Evolutionary conservation across 106 monocot genomes (phyloP).

Genomic region (Apostasia ramifera): DNA sequence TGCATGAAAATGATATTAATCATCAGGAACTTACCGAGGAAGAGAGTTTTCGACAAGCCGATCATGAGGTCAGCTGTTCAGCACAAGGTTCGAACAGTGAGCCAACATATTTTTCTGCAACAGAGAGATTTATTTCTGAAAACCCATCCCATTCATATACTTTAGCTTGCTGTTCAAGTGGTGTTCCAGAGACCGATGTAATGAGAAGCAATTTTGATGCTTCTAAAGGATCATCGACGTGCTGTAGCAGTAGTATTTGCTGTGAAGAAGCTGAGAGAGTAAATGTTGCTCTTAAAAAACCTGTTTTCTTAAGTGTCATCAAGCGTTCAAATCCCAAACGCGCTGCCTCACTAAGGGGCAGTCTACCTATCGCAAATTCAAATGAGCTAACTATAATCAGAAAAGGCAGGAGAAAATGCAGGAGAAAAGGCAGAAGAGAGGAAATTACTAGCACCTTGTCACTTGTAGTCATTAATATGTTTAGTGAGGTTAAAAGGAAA

Average conservation of each 20-base stretch:
- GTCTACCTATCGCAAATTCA: conserved; percentile 11
- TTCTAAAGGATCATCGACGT: conserved; percentile 5
- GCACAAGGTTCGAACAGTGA: conserved; percentile 3
- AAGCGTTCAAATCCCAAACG: conserved; percentile 67
- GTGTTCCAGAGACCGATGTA: neutral
- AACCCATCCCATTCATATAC: conserved; percentile 4
- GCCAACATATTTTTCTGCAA: conserved; percentile 1
- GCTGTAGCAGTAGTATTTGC: conserved; percentile 4
- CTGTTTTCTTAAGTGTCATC: conserved; percentile 13
- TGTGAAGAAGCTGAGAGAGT: conserved; percentile 9
- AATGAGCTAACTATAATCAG: conserved; percentile 11
- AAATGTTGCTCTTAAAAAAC: conserved; percentile 8
- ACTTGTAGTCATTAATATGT: conserved; percentile 12
- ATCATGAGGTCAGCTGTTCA: neutral
- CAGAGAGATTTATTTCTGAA: conserved; percentile 1
- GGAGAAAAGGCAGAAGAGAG: conserved; percentile 15
- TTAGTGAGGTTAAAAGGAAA: conserved; percentile 34
- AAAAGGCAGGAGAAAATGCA: conserved; percentile 20
- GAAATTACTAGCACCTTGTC: conserved; percentile 1
- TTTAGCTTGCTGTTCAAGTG: neutral
- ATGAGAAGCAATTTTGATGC: conserved; percentile 1
- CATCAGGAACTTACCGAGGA: neutral
- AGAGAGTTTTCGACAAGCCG: neutral
- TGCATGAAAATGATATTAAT: neutral
- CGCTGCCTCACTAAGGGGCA: conserved; percentile 33